A percentile compares a stretch with the other conserved stretches of the same genome.
These are phyloP conservation scores for Tagetes patula DNA, from an alignment of 129 eudicot genomes.

Conservation along the genomic window DNA sequence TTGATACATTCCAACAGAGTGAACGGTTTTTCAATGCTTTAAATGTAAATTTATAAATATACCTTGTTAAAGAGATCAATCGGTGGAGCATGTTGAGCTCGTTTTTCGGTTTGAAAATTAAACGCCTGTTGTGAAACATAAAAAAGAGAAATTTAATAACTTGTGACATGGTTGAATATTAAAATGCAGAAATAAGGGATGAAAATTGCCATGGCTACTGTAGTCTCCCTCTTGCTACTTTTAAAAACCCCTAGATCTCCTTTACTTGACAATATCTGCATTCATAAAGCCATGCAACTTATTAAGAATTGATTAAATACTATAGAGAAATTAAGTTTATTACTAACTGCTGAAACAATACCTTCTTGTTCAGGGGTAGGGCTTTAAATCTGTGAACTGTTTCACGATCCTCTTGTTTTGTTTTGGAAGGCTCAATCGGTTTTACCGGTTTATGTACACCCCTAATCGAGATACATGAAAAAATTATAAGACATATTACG, in stretches of 20 bases:
- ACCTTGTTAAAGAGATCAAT: constrained; percentile 86
- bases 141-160: background rate
- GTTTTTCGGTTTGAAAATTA: constrained; percentile 70
- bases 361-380: constrained; percentile 81
- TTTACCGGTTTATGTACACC: background rate
- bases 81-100: constrained; percentile 67
- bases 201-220: constrained; percentile 61
- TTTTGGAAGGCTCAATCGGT: background rate
- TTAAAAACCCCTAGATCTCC: constrained; percentile 69
- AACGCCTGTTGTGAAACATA: constrained; percentile 48
- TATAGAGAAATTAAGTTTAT: background rate
- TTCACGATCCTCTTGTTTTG: constrained; percentile 42
- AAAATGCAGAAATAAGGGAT: background rate
- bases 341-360: constrained; percentile 3
- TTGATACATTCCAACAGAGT: no score
- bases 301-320: background rate
- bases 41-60: constrained; percentile 4
- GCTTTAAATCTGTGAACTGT: constrained; percentile 63
- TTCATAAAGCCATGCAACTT: constrained; percentile 1
- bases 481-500: background rate
- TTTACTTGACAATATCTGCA: constrained; percentile 78
- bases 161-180: background rate
- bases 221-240: constrained; percentile 70
- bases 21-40: background rate
- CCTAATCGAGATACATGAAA: background rate